These are phyloP conservation scores for Scheffersomyces stambukii DNA, from an alignment of 1,139 yeast species.

Conservation along the genomic window DNA sequence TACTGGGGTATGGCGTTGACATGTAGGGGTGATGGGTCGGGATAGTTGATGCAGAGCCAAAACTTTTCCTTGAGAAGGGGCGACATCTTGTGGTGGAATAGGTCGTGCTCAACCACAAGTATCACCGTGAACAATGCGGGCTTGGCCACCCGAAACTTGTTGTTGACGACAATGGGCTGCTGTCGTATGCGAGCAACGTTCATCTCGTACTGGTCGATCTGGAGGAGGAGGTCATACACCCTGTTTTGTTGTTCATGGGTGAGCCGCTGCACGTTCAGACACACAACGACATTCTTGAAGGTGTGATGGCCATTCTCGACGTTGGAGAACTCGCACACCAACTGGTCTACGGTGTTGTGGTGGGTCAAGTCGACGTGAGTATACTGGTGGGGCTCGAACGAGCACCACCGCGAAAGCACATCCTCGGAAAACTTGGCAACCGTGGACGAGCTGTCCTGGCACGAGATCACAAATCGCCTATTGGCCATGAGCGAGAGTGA, in stretches of 20 bases:
- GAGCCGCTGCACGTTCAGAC: slow-evolving; percentile 23
- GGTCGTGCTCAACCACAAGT: slow-evolving; percentile 17
- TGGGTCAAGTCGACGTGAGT: no score
- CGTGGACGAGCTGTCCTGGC: no score
- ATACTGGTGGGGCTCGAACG: no score
- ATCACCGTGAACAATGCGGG: slow-evolving; percentile 24
- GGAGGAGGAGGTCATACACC: slow-evolving; percentile 24
- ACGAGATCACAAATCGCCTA: no score
- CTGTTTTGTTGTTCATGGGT: slow-evolving; percentile 18
- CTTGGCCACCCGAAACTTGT: slow-evolving; percentile 12
- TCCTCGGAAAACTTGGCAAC: no score
- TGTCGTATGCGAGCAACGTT: slow-evolving; percentile 9
- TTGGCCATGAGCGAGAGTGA: no score
- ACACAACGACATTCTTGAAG: slow-evolving; percentile 17
- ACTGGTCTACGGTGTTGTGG: neutral
- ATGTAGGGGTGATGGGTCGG: neutral
- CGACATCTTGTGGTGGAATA: slow-evolving; percentile 16
- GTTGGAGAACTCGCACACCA: slow-evolving; percentile 2
- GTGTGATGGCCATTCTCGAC: slow-evolving; percentile 4
- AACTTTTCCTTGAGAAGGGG: slow-evolving; percentile 35
- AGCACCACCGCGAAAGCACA: no score
- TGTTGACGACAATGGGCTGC: slow-evolving; percentile 5
- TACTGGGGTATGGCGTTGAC: slow-evolving; percentile 2
- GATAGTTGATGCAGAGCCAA: slow-evolving; percentile 28
- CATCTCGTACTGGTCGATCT: slow-evolving; percentile 29